These are phyloP conservation scores for Boletus rubroflammeus DNA, from an alignment of 768 basidiomycete species.

Conservation along the genomic window DNA sequence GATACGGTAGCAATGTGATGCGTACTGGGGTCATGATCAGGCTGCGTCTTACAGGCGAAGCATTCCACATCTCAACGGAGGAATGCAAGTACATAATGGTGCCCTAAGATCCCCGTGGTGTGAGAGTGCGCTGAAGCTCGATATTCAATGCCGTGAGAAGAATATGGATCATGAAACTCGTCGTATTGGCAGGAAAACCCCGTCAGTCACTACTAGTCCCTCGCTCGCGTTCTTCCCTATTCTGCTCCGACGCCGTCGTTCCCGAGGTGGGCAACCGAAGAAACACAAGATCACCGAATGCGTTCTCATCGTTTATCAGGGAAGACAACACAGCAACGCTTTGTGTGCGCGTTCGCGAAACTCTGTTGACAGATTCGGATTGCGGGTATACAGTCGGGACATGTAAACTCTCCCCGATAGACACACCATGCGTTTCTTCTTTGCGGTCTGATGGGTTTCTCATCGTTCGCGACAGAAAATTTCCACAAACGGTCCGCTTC, in stretches of 20 bases:
- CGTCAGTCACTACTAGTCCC: conserved; percentile 2
- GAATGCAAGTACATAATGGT: conserved; percentile 11
- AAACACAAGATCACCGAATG: neutral
- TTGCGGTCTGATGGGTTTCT: neutral
- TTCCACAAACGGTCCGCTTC: neutral
- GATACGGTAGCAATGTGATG: neutral
- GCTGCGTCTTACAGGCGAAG: neutral
- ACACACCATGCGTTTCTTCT: neutral
- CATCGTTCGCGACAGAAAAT: neutral
- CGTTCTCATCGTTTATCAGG: conserved; percentile 1
- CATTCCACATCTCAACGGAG: neutral
- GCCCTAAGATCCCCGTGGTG: conserved; percentile 24
- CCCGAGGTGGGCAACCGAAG: neutral
- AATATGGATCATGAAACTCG: conserved; percentile 4
- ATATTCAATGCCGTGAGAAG: conserved; percentile 9
- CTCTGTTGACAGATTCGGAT: neutral
- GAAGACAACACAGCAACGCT: neutral
- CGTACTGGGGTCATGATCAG: neutral
- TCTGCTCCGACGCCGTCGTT: neutral
- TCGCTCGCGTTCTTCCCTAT: conserved; percentile 8
- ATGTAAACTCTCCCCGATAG: neutral
- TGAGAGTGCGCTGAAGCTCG: conserved; percentile 14
- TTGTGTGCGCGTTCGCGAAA: neutral
- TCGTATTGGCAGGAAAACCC: conserved; percentile 8
- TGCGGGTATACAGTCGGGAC: too few species aligned